Evolutionary conservation across 2,329 filamentous ascomycete genomes (phyloP), one percentile per base, ranked within the genome.

Genomic region (Bipolaris gigantea): DNA sequence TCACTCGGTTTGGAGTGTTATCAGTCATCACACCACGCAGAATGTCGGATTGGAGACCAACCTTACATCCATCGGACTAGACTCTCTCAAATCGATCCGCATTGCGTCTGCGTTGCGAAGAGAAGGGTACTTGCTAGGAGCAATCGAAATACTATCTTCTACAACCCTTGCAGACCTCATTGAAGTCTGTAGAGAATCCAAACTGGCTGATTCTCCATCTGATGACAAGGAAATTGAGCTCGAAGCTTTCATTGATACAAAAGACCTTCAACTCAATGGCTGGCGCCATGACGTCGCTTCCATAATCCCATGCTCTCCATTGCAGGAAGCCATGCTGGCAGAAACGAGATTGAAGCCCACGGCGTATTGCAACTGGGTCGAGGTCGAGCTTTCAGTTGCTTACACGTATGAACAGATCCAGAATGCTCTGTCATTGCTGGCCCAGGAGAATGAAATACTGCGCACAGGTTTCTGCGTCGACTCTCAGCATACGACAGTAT

Each of bases 311-410:
- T 94, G 90, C 69, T 92, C 87, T 4, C 81, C 86, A 13, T 78
- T 94, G 9, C 92, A 97, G 64, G 77, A 82, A 16, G 86, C 90
- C 1, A 95, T 96, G 90, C 79, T 96, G 15, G 80, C 84, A 0
- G 90, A 96, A 74, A 92, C 90, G 0, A 73, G 80, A 2, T 79
- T 77, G 16, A 78, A 86, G 55, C 59, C 79, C 2, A 75, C 74
- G 42, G 80, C 86, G 7, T 96, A 97, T 68, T 89, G 88, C 74
- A 97, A 96, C 63, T 87, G 86, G 78, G 77, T 94, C 10, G 83
- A 89, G 62, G 70, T 95, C 1, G 77, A 83, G n/a, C 74, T 89
- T 10, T 69, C 79, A 0, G 40, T 70, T 0, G 56, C 64, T 0
- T 65, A 76, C 0, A 61, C 56, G 1, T 67, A 64, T 34, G 32